Evolutionary conservation across 2,329 filamentous ascomycete species (phyloP), one percentile per base, ranked within the genome.

Genomic region (Cercospora zeae-maydis): DNA sequence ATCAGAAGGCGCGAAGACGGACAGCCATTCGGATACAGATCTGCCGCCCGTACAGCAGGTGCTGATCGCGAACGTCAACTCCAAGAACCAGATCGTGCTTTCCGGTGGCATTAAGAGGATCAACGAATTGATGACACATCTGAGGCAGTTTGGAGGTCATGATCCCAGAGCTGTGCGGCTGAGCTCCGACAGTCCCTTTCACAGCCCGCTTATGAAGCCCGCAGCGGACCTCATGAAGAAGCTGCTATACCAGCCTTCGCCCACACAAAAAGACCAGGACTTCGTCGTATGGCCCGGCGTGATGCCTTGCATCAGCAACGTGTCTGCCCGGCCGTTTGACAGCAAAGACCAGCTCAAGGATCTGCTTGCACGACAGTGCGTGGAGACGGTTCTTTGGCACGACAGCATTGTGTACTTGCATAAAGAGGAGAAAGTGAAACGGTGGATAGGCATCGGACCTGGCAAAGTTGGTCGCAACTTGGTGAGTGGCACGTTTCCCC

Each of bases 371-470:
- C 80, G 91, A 54, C 89, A 92, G 72, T 93, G 90, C 65, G 86
- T 95, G n/a, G 92, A 96, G 78, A 97, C 93, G 31, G 92, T 98
- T 45, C 83, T 86, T 63, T 98, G 93, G 93, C 96, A 93, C 88
- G 91, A 96, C 69, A 95, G 91, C 71, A 93, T 98, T 71, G 87
- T 86, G 68, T 96, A 96, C 73, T 80, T 97, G 55, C 91, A 97
- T 75, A 88, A 95, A 74, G 87, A 95, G 71, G 85, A 88, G 72
- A 88, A 88, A 66, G 90, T 96, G 16, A 83, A 88, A 70, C 82
- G 93, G 61, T 97, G 93, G 89, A 84, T 98, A 55, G 93, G 93
- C 47, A 91, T 98, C 66, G 93, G 93, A 0, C 93, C 93, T 0
- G 93, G 93, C 4, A 96, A 96, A 75, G 93, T 98, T 1, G 93